Percentiles rank a stretch among this genome's conserved stretches.
Evolutionary conservation across 2,329 filamentous ascomycete genomes (phyloP).

Genomic region (Monilinia polystroma): DNA sequence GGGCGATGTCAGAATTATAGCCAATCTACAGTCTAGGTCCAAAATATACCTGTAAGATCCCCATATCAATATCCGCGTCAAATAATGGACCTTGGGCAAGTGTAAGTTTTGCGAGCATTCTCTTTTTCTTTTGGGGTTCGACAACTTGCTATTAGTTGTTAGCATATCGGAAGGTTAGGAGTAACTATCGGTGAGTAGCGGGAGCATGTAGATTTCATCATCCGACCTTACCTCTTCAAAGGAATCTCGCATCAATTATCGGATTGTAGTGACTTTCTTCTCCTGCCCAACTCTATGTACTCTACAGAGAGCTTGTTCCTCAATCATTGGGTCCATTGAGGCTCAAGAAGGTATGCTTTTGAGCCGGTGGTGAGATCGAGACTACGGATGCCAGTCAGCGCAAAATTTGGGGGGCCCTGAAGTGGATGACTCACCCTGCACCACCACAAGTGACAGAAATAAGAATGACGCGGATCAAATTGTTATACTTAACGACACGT

Average conservation of each 20-base stretch:
- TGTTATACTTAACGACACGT: slow-evolving; percentile 44
- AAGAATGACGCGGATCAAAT: slow-evolving; percentile 45
- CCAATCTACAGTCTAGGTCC: too few species aligned
- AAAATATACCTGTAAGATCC: slow-evolving; percentile 8
- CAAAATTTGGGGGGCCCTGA: neutral
- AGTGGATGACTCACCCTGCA: slow-evolving; percentile 45
- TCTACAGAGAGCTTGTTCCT: slow-evolving; percentile 37
- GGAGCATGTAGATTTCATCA: neutral
- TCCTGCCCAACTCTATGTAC: slow-evolving; percentile 35
- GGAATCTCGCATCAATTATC: slow-evolving; percentile 36
- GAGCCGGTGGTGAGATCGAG: slow-evolving; percentile 31
- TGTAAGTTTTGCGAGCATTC: slow-evolving; percentile 22
- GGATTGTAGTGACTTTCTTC: slow-evolving; percentile 31
- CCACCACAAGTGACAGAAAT: slow-evolving; percentile 53
- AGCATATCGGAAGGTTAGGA: neutral
- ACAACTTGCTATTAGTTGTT: slow-evolving; percentile 23
- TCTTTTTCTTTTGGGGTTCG: slow-evolving; percentile 24
- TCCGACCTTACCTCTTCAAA: slow-evolving; percentile 31
- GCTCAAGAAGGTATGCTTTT: slow-evolving; percentile 35
- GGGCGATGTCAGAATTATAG: neutral
- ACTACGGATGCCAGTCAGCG: slow-evolving; percentile 10
- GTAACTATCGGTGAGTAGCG: too few species aligned
- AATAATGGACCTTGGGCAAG: slow-evolving; percentile 16
- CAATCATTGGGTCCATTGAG: slow-evolving; percentile 39
- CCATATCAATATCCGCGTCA: slow-evolving; percentile 1